Percentiles rank a stretch among this genome's conserved stretches.
Conservation (phyloP, 1,284 basidiomycete genomes). For the Trichosporon sp. region DNA sequence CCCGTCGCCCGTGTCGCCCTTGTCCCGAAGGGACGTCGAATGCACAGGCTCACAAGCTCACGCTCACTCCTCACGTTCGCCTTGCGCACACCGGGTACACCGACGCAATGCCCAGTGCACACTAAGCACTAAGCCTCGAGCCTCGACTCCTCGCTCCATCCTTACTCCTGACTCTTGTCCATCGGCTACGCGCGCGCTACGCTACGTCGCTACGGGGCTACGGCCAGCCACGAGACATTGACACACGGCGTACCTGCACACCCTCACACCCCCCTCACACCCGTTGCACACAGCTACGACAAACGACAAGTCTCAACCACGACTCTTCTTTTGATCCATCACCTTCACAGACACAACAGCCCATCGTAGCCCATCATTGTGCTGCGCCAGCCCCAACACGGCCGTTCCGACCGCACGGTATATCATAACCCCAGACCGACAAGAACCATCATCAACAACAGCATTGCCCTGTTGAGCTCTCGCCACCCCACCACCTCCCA, state of each 20-base stretch:
- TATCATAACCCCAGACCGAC: background rate
- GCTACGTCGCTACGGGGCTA: background rate
- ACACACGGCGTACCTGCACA: constrained; percentile 2
- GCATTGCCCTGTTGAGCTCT: background rate
- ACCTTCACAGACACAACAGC: constrained; percentile 1
- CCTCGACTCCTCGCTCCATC: constrained; percentile 14
- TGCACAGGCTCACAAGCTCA: constrained; percentile 10
- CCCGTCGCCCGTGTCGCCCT: constrained; percentile 6
- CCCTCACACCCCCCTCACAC: background rate
- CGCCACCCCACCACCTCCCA: background rate
- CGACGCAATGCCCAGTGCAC: constrained; percentile 15
- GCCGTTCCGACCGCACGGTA: background rate
- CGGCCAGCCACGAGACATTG: background rate
- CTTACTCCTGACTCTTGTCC: background rate
- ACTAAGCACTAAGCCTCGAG: constrained; percentile 18
- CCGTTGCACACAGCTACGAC: background rate
- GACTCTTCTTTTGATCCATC: constrained; percentile 14
- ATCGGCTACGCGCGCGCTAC: background rate
- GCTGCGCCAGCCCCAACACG: background rate
- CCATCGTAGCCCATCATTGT: constrained; percentile 11
- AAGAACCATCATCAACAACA: constrained; percentile 1
- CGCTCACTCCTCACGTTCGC: no score
- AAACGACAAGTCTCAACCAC: background rate
- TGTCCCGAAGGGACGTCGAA: constrained; percentile 11
- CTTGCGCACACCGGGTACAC: background rate